Evolutionary conservation across 805 yeast genomes (phyloP).

Genomic region (Wickerhamiella vanderwaltii): DNA sequence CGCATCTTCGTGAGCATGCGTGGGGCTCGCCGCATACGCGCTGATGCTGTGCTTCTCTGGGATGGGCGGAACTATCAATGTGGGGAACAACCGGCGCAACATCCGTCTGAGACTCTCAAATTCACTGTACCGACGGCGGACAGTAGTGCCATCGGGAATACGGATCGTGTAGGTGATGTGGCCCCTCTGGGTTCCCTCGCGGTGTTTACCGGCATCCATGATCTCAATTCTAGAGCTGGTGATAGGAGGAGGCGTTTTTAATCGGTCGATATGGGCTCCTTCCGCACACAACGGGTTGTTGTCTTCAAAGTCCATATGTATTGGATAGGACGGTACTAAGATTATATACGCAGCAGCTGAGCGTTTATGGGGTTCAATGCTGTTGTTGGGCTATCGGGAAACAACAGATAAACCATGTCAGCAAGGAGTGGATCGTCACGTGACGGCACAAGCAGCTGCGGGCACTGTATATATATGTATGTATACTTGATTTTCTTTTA

Average conservation of each 20-base stretch:
- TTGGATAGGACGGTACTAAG: background rate
- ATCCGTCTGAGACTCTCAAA: slow-evolving; percentile 72
- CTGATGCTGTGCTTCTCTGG: slow-evolving; percentile 69
- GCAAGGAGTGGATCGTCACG: too few species aligned
- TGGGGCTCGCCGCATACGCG: slow-evolving; percentile 35
- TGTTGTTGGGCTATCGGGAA: too few species aligned
- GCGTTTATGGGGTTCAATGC: too few species aligned
- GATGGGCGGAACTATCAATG: slow-evolving; percentile 80
- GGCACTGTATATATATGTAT: too few species aligned
- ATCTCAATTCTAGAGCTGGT: slow-evolving; percentile 29
- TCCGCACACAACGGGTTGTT: slow-evolving; percentile 31
- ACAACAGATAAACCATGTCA: too few species aligned
- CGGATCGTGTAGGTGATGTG: slow-evolving; percentile 76
- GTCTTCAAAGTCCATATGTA: slow-evolving; percentile 31
- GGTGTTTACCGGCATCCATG: slow-evolving; percentile 73
- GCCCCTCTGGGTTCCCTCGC: slow-evolving; percentile 63
- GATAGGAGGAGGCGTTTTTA: background rate
- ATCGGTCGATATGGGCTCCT: background rate
- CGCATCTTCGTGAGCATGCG: slow-evolving; percentile 34
- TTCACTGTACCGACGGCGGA: slow-evolving; percentile 81
- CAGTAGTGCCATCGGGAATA: slow-evolving; percentile 41
- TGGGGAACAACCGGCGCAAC: slow-evolving; percentile 62
- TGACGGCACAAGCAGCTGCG: too few species aligned
- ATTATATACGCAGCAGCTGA: too few species aligned
- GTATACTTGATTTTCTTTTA: too few species aligned